Conservation (phyloP, 2,329 filamentous ascomycete genomes). For the Lachnellula suecica region DNA sequence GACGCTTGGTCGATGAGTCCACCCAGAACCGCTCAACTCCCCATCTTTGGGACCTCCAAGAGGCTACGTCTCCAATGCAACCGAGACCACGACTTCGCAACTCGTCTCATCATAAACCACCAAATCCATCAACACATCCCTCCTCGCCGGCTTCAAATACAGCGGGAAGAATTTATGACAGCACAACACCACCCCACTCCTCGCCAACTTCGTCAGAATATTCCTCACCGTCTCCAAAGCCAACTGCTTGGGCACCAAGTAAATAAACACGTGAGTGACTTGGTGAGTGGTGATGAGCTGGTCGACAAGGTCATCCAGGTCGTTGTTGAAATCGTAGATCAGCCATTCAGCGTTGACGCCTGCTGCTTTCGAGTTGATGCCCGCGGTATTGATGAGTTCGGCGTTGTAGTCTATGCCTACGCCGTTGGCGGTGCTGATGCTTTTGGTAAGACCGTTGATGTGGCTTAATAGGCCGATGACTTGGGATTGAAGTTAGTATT, state of each 20-base stretch:
- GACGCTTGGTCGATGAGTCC: too few species aligned
- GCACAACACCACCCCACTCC: conserved; percentile 19
- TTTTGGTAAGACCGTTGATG: conserved; percentile 9
- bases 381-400: conserved; percentile 19
- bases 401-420: conserved; percentile 24
- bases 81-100: too few species aligned
- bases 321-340: conserved; percentile 24
- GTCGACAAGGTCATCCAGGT: conserved; percentile 18
- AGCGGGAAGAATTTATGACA: conserved; percentile 21
- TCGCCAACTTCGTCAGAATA: conserved; percentile 16
- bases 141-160: conserved; percentile 17
- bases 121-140: conserved; percentile 20
- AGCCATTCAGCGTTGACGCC: conserved; percentile 16
- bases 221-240: conserved; percentile 15
- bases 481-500: conserved; percentile 9
- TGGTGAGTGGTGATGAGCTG: conserved; percentile 11
- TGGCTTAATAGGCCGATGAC: conserved; percentile 21
- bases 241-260: conserved; percentile 22
- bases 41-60: too few species aligned
- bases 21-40: too few species aligned
- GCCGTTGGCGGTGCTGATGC: conserved; percentile 7
- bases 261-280: conserved; percentile 24
- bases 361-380: conserved; percentile 7
- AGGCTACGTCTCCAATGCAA: too few species aligned
- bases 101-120: conserved; percentile 16